Conservation (phyloP, 2,329 filamentous ascomycete species). For the Balansia obtecta region DNA sequence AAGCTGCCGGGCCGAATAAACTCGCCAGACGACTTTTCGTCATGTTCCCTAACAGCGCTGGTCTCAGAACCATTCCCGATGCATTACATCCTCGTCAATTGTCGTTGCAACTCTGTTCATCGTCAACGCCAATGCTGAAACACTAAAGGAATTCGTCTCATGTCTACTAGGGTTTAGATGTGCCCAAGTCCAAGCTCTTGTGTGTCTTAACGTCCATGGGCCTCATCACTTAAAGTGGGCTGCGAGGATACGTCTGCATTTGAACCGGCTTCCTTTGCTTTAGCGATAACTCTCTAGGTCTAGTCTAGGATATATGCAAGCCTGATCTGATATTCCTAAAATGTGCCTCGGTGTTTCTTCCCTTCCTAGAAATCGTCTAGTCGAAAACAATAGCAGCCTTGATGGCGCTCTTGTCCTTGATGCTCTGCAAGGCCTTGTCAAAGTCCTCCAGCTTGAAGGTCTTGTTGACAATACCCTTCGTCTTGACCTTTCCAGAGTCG, state of each 20-base stretch:
- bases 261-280: not conserved
- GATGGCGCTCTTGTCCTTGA: slow-evolving; percentile 60
- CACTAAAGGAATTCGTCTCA: not conserved
- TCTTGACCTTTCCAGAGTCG: slow-evolving; percentile 47
- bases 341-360: not conserved
- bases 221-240: too few species aligned
- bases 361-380: slow-evolving; percentile 17
- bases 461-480: slow-evolving; percentile 61
- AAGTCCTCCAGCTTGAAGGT: slow-evolving; percentile 62
- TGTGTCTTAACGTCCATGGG: too few species aligned
- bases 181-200: too few species aligned
- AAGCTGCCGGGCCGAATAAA: not conserved
- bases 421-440: slow-evolving; percentile 55
- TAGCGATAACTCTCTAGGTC: not conserved
- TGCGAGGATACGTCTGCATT: not conserved
- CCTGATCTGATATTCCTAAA: not conserved
- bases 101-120: not conserved
- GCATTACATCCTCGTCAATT: too few species aligned
- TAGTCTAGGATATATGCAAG: not conserved
- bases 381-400: slow-evolving; percentile 65
- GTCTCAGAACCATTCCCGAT: too few species aligned
- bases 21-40: not conserved
- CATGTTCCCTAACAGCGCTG: not conserved
- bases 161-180: too few species aligned
- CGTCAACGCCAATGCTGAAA: not conserved